Evolutionary conservation across 129 eudicot species (phyloP).

Genomic region (Erigeron canadensis): DNA sequence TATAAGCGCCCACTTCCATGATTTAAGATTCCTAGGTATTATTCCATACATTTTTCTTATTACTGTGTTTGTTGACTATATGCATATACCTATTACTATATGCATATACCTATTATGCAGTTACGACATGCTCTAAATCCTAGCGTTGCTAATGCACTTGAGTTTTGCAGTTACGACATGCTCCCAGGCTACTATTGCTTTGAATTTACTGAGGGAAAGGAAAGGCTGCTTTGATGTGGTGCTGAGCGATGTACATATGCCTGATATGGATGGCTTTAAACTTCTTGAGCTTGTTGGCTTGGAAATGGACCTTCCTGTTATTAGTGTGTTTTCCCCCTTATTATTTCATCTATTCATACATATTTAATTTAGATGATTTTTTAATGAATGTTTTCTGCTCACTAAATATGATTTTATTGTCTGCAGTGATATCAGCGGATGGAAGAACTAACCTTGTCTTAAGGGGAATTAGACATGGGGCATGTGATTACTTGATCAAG

Average conservation of each 20-base stretch:
- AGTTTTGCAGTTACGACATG: conserved; percentile 65
- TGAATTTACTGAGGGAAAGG: conserved; percentile 60
- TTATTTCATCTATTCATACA: neutral
- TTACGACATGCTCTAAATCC: conserved; percentile 45
- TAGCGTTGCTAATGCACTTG: neutral
- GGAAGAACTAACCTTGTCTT: conserved; percentile 67
- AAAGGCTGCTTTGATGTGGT: conserved; percentile 65
- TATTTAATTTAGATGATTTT: neutral
- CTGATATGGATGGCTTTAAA: conserved; percentile 85
- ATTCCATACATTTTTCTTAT: neutral
- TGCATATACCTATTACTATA: neutral
- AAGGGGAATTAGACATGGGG: conserved; percentile 78
- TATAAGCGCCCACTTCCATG: neutral
- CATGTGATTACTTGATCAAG: conserved; percentile 76
- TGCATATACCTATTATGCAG: conserved; percentile 39
- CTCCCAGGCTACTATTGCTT: conserved; percentile 61
- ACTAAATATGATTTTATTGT: conserved; percentile 17
- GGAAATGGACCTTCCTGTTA: conserved; percentile 87
- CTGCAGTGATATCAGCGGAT: conserved; percentile 83
- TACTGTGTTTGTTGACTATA: neutral
- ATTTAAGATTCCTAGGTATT: neutral
- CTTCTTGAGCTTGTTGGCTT: conserved; percentile 76
- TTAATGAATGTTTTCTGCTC: conserved; percentile 1
- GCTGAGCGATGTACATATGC: conserved; percentile 79
- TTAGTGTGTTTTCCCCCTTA: conserved; percentile 44